A percentile compares a stretch with the other conserved stretches of the same genome.
Conservation (phyloP, 805 yeast species). For the baker's yeast (Saccharomyces cerevisiae) region DNA sequence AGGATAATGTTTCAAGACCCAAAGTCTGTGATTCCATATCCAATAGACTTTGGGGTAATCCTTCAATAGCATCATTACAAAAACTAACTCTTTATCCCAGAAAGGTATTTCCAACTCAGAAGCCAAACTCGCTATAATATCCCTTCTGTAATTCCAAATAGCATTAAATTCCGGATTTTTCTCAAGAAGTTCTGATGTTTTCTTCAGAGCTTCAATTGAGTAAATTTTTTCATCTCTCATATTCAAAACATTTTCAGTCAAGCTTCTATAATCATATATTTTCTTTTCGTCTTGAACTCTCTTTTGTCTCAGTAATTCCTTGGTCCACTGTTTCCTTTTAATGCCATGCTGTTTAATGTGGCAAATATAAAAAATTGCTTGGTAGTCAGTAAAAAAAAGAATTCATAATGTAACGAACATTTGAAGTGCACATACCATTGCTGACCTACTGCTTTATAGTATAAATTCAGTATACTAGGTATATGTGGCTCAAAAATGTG, state of each 20-base stretch:
- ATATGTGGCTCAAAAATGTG: neutral
- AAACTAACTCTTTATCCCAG: constrained; percentile 49
- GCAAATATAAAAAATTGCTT: constrained; percentile 7
- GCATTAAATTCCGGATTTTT: constrained; percentile 84
- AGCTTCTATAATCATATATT: constrained; percentile 45
- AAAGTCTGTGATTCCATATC: constrained; percentile 90
- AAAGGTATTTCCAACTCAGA: constrained; percentile 22
- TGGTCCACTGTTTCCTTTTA: constrained; percentile 48
- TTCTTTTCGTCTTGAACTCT: constrained; percentile 50
- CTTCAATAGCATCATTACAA: constrained; percentile 51
- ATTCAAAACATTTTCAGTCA: constrained; percentile 39
- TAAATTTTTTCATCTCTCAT: constrained; percentile 27
- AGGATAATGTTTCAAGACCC: constrained; percentile 58
- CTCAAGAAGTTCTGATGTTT: constrained; percentile 50
- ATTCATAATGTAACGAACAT: neutral
- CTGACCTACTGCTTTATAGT: neutral
- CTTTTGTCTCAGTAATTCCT: constrained; percentile 47
- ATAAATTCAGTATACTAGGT: neutral
- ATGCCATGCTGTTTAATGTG: constrained; percentile 54
- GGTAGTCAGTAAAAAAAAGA: neutral
- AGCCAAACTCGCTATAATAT: constrained; percentile 38
- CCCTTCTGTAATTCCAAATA: constrained; percentile 83
- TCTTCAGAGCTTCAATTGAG: constrained; percentile 36
- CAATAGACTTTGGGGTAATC: constrained; percentile 85
- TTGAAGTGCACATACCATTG: neutral